Evolutionary conservation across 257 asterid species (phyloP), one percentile per base, ranked within the genome.

Genomic region (Plantago elongata): DNA sequence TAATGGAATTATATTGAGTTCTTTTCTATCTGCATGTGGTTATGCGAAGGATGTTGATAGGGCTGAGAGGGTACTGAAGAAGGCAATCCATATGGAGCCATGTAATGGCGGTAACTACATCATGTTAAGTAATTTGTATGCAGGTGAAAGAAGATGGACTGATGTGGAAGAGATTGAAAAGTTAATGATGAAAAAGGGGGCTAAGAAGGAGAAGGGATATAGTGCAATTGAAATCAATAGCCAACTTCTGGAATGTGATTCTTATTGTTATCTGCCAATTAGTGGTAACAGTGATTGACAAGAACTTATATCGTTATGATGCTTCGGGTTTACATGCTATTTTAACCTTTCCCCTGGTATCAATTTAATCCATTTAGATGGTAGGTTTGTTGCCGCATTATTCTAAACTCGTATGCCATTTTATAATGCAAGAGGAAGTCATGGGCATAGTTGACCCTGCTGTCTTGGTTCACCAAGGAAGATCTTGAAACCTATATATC

Each of bases 111-210:
- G 97, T 5, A 86, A 81, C 73, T 89, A 93, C 54, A 72, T 89
- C 10, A 82, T 90, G 78, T 40, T 83, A 81, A 89, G 97, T 70
- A 93, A 93, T 69, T 67, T 93, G 83, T 93, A 93, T 70, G 99
- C 99, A 13, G 60, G 74, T 13, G 95, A 89, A 74, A 87, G 79
- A 68, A 79, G 99, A 81, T 93, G 97, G 99, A 69, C 74, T 57
- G 95, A 92, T 54, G 96, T 84, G 13, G 91, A 87, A 51, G 81
- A 68, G 40, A 81, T 87, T 59, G 87, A 87, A 68, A 77, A 74
- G 66, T 63, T 75, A 77, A 87, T 93, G 99, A 16, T 57, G 64
- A 76, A 43, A 12, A 82, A 76, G 48, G 96, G 97, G 67, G 96
- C 95, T 55, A 89, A 81, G 79, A 92, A 92, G 69, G 91, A 87